A percentile compares a stretch with the other conserved stretches of the same genome.
These are phyloP conservation scores for Erysimum cheiri DNA, from an alignment of 441 rosid genomes.

Conservation along the genomic window DNA sequence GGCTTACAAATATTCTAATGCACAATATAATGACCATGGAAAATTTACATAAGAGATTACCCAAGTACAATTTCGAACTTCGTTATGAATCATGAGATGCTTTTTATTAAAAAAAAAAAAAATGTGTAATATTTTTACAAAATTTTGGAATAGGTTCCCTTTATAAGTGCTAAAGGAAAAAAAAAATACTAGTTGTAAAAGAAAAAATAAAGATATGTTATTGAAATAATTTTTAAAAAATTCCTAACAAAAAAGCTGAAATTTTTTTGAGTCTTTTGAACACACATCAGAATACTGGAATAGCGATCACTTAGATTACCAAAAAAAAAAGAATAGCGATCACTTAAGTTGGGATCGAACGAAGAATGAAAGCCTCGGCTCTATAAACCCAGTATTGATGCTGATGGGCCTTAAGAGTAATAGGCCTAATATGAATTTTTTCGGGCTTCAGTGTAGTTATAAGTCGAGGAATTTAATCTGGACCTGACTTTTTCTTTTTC, in stretches of 20 bases:
- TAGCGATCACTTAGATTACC: too few species aligned
- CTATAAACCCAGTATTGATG: not conserved
- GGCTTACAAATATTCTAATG: not conserved
- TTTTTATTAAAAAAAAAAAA: not conserved
- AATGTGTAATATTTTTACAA: not conserved
- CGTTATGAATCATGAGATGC: not conserved
- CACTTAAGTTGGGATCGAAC: not conserved
- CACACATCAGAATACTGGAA: not conserved
- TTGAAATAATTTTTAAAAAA: too few species aligned
- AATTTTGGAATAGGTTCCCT: not conserved
- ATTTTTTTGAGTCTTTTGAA: not conserved
- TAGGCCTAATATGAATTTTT: not conserved
- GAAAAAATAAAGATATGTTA: too few species aligned
- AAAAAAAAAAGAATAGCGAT: not conserved
- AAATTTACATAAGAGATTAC: not conserved
- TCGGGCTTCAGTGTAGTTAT: not conserved
- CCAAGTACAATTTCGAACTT: not conserved
- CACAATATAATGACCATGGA: not conserved
- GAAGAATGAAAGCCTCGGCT: not conserved
- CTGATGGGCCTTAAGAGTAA: constrained; percentile 15
- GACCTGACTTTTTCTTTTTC: too few species aligned
- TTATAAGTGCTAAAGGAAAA: not conserved
- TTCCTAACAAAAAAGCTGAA: too few species aligned
- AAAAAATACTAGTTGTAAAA: too few species aligned
- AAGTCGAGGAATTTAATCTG: not conserved